Evolutionary conservation across 768 basidiomycete species (phyloP).

Genomic region (Omphalotus guepiniiformis): DNA sequence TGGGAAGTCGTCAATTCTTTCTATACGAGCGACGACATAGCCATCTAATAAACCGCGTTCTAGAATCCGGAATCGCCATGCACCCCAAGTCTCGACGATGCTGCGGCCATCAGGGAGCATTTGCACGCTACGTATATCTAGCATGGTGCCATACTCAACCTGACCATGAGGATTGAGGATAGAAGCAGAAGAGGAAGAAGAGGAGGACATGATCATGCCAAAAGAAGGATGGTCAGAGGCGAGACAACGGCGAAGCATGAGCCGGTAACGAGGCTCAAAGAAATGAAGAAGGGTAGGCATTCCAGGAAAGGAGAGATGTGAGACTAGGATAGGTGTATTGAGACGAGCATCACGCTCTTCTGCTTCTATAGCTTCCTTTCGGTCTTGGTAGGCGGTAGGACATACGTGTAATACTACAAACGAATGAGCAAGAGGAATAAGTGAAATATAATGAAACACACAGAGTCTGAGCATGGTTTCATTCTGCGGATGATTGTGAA

Average conservation of each 20-base stretch:
- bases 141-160: conserved; percentile 88
- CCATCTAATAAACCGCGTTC: conserved; percentile 85
- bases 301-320: conserved; percentile 86
- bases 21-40: conserved; percentile 82
- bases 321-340: conserved; percentile 89
- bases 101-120: conserved; percentile 89
- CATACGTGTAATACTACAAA: conserved; percentile 63
- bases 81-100: conserved; percentile 63
- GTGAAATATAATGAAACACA: conserved; percentile 27
- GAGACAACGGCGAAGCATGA: conserved; percentile 96
- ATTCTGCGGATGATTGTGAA: conserved; percentile 79
- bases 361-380: conserved; percentile 58
- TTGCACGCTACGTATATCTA: conserved; percentile 81
- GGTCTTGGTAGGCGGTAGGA: conserved; percentile 54
- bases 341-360: conserved; percentile 78
- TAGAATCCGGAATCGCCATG: conserved; percentile 78
- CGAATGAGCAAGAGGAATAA: conserved; percentile 8
- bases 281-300: conserved; percentile 89
- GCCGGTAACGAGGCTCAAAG: conserved; percentile 90
- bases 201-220: conserved; percentile 86
- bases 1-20: conserved; percentile 43
- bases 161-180: conserved; percentile 24
- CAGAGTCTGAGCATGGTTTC: conserved; percentile 66
- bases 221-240: conserved; percentile 73
- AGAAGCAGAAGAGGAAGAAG: conserved; percentile 18